These are phyloP conservation scores for Actinidia arguta DNA, from an alignment of 179 eudicot species.

Conservation along the genomic window DNA sequence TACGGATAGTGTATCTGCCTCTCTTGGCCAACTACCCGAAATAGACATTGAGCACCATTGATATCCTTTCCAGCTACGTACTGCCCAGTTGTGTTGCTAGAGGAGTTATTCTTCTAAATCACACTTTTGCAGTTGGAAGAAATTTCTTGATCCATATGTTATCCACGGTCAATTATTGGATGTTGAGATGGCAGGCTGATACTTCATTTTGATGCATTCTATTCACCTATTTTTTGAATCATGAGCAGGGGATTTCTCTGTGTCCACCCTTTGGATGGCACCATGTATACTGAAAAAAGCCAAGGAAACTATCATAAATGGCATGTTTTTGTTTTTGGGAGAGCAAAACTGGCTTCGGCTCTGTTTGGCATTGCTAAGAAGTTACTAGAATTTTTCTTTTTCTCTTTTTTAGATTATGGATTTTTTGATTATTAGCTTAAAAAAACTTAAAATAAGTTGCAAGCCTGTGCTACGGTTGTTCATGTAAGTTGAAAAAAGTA, in stretches of 20 bases:
- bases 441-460: no score
- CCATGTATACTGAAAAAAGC: no score
- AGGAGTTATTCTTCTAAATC: conserved; percentile 1
- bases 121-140: neutral
- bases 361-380: neutral
- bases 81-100: neutral
- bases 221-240: neutral
- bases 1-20: neutral
- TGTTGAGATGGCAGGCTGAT: neutral
- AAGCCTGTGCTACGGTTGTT: no score
- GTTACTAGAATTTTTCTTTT: neutral
- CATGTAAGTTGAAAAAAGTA: no score
- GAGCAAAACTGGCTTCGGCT: no score
- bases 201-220: neutral
- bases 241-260: no score
- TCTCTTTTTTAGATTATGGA: no score
- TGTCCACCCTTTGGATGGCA: no score
- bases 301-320: no score
- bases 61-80: neutral
- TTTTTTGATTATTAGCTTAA: no score
- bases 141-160: no score
- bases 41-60: neutral
- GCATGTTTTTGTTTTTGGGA: no score
- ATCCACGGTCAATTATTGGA: neutral
- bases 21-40: neutral